Percentiles rank a stretch among this genome's conserved stretches.
Conservation (phyloP, 176 grass and related monocot genomes). For the Avena insularis region DNA sequence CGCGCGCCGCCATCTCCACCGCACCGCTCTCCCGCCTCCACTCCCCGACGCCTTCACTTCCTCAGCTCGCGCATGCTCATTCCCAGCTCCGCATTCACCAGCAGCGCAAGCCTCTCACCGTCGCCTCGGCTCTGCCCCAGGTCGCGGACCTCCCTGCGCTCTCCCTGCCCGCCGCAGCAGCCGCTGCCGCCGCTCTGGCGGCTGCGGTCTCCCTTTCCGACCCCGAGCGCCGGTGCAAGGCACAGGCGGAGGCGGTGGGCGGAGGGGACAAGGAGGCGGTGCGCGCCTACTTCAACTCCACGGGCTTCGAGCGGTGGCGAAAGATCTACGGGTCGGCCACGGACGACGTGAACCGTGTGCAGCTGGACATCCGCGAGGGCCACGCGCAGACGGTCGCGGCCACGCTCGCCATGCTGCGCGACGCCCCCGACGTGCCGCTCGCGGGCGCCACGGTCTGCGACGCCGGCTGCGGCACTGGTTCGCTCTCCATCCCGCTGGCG, state of each 20-base stretch:
- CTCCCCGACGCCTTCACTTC: background rate
- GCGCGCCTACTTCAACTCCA: slow-evolving; percentile 94
- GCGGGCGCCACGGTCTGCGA: slow-evolving; percentile 69
- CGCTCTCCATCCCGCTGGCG: slow-evolving; percentile 79
- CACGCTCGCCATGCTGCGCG: slow-evolving; percentile 74
- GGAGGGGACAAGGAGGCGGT: slow-evolving; percentile 93
- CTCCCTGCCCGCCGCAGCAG: slow-evolving; percentile 57
- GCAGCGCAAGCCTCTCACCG: slow-evolving; percentile 6
- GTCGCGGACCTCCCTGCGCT: slow-evolving; percentile 49
- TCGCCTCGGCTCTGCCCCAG: slow-evolving; percentile 52
- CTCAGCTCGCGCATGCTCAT: background rate
- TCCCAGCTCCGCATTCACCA: slow-evolving; percentile 14
- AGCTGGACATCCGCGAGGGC: slow-evolving; percentile 92
- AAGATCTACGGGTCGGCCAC: slow-evolving; percentile 82
- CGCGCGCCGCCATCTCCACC: slow-evolving; percentile 65
- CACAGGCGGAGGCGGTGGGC: slow-evolving; percentile 75
- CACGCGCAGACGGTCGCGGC: slow-evolving; percentile 80
- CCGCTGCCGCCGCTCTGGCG: slow-evolving; percentile 51
- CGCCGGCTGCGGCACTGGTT: slow-evolving; percentile 86
- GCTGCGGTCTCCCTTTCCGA: slow-evolving; percentile 64
- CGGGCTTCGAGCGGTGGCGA: slow-evolving; percentile 89
- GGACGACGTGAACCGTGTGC: slow-evolving; percentile 86
- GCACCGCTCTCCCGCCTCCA: slow-evolving; percentile 50
- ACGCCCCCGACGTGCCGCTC: slow-evolving; percentile 46
- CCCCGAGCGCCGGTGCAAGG: slow-evolving; percentile 66